Evolutionary conservation across 2,329 filamentous ascomycete species (phyloP).

Genomic region (Colletotrichum graminicola): DNA sequence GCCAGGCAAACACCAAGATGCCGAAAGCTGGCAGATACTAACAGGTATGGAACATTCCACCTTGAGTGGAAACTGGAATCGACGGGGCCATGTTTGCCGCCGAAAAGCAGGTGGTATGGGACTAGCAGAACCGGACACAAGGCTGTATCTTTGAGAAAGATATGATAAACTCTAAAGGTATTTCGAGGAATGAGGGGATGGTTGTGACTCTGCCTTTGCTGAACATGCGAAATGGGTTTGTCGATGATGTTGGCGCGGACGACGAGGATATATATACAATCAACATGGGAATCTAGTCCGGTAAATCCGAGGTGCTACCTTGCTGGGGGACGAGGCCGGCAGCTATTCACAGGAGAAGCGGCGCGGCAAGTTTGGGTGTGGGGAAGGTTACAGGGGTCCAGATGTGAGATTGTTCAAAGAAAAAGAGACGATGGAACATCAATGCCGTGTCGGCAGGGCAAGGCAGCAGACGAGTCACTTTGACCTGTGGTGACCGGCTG

Average conservation of each 20-base stretch:
- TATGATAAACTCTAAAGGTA: background rate
- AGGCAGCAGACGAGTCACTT: conserved; percentile 1
- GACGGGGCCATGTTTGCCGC: conserved; percentile 39
- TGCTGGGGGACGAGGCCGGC: conserved; percentile 19
- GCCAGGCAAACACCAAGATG: background rate
- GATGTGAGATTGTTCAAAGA: conserved; percentile 22
- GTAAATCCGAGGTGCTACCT: conserved; percentile 15
- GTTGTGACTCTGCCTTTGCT: background rate
- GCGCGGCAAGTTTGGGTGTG: conserved; percentile 30
- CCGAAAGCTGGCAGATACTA: conserved; percentile 8
- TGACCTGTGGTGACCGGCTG: conserved; percentile 8
- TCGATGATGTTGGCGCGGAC: background rate
- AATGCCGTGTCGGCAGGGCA: conserved; percentile 36
- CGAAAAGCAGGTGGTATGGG: background rate
- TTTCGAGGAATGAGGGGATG: background rate
- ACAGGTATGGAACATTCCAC: conserved; percentile 44
- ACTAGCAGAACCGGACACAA: background rate
- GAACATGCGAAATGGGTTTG: background rate
- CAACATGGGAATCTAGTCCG: conserved; percentile 13
- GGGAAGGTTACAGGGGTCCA: conserved; percentile 33
- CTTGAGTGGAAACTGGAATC: conserved; percentile 40
- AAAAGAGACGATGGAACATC: conserved; percentile 32
- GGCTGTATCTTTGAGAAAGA: background rate
- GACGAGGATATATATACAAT: conserved; percentile 32
- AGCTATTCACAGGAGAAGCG: conserved; percentile 25